These are phyloP conservation scores for Fraxinus paxiana DNA, from an alignment of 305 asterid species.

Conservation along the genomic window DNA sequence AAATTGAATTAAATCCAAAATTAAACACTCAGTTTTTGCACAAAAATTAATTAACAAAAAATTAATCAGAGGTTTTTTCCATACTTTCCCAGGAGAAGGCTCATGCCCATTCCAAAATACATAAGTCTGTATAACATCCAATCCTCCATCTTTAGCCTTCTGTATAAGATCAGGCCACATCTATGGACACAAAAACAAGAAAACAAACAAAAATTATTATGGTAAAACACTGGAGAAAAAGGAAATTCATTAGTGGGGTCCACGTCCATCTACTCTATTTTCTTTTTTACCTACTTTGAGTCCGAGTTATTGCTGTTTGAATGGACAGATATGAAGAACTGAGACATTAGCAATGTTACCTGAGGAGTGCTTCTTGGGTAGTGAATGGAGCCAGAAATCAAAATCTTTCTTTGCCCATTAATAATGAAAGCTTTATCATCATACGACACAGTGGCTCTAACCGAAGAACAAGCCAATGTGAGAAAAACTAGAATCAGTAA, in stretches of 20 bases:
- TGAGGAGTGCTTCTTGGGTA: conserved; percentile 93
- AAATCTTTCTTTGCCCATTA: conserved; percentile 68
- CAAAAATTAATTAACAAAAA: neutral
- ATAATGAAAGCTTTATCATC: conserved; percentile 71
- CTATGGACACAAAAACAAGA: conserved; percentile 28
- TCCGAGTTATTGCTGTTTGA: neutral
- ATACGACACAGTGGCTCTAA: conserved; percentile 57
- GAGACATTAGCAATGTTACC: conserved; percentile 34
- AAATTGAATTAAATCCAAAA: neutral
- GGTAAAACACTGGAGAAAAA: neutral
- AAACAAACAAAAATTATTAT: neutral
- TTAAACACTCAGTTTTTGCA: neutral
- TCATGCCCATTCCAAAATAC: conserved; percentile 95
- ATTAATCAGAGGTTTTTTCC: neutral
- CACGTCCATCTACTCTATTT: neutral
- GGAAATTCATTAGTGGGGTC: neutral
- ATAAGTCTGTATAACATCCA: conserved; percentile 84
- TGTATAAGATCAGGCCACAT: conserved; percentile 93
- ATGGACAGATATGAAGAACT: neutral
- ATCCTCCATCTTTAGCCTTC: conserved; percentile 93
- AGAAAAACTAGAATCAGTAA: conserved; percentile 27
- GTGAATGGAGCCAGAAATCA: conserved; percentile 88
- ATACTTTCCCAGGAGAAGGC: conserved; percentile 82
- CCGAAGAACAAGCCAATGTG: conserved; percentile 35
- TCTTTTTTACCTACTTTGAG: neutral